Conservation (phyloP, 768 basidiomycete species). For the Filobasidium floriforme region DNA sequence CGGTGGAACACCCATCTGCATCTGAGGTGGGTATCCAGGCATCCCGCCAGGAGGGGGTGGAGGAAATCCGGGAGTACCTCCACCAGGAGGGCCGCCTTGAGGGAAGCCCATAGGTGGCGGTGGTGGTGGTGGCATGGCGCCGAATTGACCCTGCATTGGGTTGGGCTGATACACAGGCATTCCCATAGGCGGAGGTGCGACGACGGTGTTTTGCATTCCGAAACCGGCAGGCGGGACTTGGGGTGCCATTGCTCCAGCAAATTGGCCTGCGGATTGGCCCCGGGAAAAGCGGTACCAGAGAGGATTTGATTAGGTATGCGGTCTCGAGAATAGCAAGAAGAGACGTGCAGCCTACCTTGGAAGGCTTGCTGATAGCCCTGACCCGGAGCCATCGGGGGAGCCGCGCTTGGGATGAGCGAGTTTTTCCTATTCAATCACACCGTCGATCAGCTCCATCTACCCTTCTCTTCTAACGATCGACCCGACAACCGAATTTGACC, state of each 20-base stretch:
- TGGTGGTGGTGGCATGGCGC: slow-evolving; percentile 26
- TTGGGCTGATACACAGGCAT: slow-evolving; percentile 42
- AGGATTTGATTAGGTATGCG: not conserved
- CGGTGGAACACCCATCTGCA: slow-evolving; percentile 14
- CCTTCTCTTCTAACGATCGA: slow-evolving; percentile 39
- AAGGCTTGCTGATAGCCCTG: slow-evolving; percentile 24
- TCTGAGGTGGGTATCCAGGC: slow-evolving; percentile 12
- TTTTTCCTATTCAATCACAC: slow-evolving; percentile 17
- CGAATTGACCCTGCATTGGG: slow-evolving; percentile 21
- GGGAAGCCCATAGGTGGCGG: slow-evolving; percentile 23
- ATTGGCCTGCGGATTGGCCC: slow-evolving; percentile 89
- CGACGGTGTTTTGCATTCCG: slow-evolving; percentile 18
- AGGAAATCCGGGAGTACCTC: slow-evolving; percentile 26
- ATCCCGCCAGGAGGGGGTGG: slow-evolving; percentile 27
- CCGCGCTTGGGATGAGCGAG: slow-evolving; percentile 18
- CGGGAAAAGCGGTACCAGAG: slow-evolving; percentile 29
- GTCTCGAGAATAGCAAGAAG: not conserved
- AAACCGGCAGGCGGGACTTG: slow-evolving; percentile 26
- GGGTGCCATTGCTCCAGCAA: slow-evolving; percentile 63
- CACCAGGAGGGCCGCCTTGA: slow-evolving; percentile 23
- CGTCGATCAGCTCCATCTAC: not conserved
- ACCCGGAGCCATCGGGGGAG: slow-evolving; percentile 24
- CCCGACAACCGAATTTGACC: slow-evolving; percentile 48
- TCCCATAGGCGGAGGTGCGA: slow-evolving; percentile 36
- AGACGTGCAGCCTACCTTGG: slow-evolving; percentile 28